Evolutionary conservation across 78 protist species (phyloP).

Genomic region (Dictyostelium intermedium): DNA sequence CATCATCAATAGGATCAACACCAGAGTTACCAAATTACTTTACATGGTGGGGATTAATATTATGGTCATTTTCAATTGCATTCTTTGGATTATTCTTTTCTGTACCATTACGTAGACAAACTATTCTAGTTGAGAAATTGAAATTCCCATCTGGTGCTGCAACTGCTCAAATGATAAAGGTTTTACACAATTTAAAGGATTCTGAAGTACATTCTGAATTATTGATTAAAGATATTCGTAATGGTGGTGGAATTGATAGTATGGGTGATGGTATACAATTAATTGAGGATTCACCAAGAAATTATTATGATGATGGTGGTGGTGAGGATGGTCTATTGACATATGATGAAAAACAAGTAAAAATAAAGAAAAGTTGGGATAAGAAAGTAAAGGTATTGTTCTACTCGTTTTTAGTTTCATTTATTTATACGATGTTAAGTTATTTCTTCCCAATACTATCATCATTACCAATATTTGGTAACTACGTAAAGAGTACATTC

Average conservation of each 20-base stretch:
- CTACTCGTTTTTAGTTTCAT: slow-evolving; percentile 69
- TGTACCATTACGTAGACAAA: slow-evolving; percentile 89
- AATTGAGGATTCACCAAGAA: not conserved
- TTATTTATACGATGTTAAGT: slow-evolving; percentile 65
- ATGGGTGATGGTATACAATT: not conserved
- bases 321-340: not conserved
- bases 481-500: slow-evolving; percentile 31
- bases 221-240: not conserved
- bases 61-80: slow-evolving; percentile 85
- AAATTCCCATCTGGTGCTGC: slow-evolving; percentile 93
- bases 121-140: slow-evolving; percentile 87
- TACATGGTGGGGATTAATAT: slow-evolving; percentile 55
- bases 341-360: not conserved
- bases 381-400: slow-evolving; percentile 68
- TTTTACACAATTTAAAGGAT: slow-evolving; percentile 49
- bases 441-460: slow-evolving; percentile 82
- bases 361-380: not conserved
- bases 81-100: slow-evolving; percentile 91
- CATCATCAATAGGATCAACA: not conserved
- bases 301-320: not conserved
- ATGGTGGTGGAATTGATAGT: not conserved
- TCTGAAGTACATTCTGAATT: slow-evolving; percentile 40
- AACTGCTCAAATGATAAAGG: slow-evolving; percentile 86
- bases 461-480: slow-evolving; percentile 84
- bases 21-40: slow-evolving; percentile 11